phyloP scores from a whole-genome alignment of 2,329 filamentous ascomycete genomes.

The Cladophialophora immunda region DNA sequence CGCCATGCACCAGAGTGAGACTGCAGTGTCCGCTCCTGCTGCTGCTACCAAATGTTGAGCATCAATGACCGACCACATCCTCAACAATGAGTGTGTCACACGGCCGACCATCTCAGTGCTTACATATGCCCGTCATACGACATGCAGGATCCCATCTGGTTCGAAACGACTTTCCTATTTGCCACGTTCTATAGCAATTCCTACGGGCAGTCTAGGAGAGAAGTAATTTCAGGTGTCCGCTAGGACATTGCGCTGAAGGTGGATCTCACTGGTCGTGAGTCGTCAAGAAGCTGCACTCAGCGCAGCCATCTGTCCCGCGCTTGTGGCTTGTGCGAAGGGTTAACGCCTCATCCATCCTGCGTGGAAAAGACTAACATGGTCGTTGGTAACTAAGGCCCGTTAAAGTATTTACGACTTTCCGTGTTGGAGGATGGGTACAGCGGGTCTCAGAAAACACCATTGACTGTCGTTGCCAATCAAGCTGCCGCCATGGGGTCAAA shows the following conservation, averaged over 20 bases:
- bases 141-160: background rate
- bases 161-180: background rate
- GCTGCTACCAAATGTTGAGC: background rate
- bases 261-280: background rate
- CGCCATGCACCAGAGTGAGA: background rate
- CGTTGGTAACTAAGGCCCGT: background rate
- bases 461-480: constrained; percentile 5
- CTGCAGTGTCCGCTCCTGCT: background rate
- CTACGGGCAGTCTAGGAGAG: background rate
- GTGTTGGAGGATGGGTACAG: constrained; percentile 4
- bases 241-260: background rate
- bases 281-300: background rate
- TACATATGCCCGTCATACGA: background rate
- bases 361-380: background rate
- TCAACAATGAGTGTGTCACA: background rate
- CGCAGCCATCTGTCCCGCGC: background rate
- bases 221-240: background rate
- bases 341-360: background rate
- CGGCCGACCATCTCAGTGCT: background rate
- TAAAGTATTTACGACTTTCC: background rate
- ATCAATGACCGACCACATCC: background rate
- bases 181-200: background rate
- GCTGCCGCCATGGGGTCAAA: background rate
- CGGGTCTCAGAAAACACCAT: background rate
- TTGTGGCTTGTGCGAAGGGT: background rate